Evolutionary conservation across 805 yeast genomes (phyloP).

Genomic region (Zygoascus biomembranicola): DNA sequence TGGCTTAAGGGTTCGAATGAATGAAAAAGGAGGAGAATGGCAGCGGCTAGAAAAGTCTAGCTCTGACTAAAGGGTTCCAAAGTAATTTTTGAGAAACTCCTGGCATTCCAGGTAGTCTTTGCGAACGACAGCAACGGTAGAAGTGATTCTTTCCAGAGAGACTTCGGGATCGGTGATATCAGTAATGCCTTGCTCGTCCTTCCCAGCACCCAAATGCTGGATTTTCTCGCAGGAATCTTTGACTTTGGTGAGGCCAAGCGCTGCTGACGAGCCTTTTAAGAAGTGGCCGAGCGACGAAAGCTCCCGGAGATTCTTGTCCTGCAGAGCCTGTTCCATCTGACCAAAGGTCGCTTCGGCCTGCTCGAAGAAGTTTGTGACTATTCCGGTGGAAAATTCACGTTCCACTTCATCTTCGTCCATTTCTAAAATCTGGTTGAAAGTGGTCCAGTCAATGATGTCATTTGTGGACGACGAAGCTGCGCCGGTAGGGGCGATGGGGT

Average conservation of each 20-base stretch:
- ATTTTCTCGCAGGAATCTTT: slow-evolving; percentile 87
- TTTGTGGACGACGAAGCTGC: not conserved
- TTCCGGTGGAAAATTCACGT: slow-evolving; percentile 73
- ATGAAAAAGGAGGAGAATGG: no score
- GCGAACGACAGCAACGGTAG: slow-evolving; percentile 24
- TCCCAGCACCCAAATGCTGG: slow-evolving; percentile 73
- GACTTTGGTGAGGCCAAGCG: slow-evolving; percentile 75
- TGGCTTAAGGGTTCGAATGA: no score
- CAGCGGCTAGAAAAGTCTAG: no score
- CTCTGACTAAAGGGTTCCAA: slow-evolving; percentile 8
- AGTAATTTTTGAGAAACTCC: slow-evolving; percentile 23
- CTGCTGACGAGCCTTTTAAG: slow-evolving; percentile 91
- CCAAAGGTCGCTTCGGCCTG: slow-evolving; percentile 78
- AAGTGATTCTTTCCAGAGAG: slow-evolving; percentile 26
- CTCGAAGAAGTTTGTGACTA: slow-evolving; percentile 78
- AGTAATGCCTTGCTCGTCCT: slow-evolving; percentile 28
- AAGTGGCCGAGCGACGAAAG: slow-evolving; percentile 82
- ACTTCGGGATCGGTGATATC: slow-evolving; percentile 24
- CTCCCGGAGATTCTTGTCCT: slow-evolving; percentile 37
- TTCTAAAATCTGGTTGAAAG: slow-evolving; percentile 75
- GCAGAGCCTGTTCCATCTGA: slow-evolving; percentile 55
- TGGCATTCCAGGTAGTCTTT: slow-evolving; percentile 29
- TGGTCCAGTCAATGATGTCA: slow-evolving; percentile 80
- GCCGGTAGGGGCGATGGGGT: not conserved
- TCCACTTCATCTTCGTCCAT: slow-evolving; percentile 88